A percentile compares a stretch with the other conserved stretches of the same genome.
Conservation (phyloP, 139 green algal species). For the Chlorella sp. region DNA sequence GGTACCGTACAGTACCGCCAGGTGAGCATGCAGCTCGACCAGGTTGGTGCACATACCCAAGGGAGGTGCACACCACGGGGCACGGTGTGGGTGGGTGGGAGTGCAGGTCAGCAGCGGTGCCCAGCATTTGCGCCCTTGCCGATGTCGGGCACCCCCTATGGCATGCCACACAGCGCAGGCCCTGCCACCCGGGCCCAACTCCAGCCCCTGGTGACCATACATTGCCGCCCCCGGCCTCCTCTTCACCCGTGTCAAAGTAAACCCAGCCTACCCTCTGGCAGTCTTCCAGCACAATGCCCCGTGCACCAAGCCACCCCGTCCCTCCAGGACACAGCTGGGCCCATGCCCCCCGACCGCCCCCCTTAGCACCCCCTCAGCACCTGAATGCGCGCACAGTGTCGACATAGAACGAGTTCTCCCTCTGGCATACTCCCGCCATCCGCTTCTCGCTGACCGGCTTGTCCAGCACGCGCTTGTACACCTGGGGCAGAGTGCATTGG, state of each 20-base stretch:
- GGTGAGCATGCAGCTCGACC: no score
- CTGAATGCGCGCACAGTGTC: constrained; percentile 96
- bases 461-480: constrained; percentile 97
- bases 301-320: no score
- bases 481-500: no score
- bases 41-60: neutral
- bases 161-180: neutral
- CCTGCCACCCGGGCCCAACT: no score
- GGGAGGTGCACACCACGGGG: neutral
- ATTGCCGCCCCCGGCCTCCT: no score
- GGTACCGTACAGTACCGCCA: neutral
- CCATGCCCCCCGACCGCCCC: neutral
- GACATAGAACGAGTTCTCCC: constrained; percentile 98
- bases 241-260: no score
- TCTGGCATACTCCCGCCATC: constrained; percentile 90
- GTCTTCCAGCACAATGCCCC: neutral
- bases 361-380: neutral
- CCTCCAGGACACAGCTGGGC: neutral
- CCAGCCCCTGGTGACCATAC: no score
- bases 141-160: no score
- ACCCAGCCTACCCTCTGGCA: no score
- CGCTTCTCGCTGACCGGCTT: constrained; percentile 91
- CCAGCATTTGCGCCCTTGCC: no score
- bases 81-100: no score
- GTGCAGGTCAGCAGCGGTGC: no score